phyloP scores from a whole-genome alignment of 495 filamentous ascomycete species.

The Aspergillus mulundensis region DNA sequence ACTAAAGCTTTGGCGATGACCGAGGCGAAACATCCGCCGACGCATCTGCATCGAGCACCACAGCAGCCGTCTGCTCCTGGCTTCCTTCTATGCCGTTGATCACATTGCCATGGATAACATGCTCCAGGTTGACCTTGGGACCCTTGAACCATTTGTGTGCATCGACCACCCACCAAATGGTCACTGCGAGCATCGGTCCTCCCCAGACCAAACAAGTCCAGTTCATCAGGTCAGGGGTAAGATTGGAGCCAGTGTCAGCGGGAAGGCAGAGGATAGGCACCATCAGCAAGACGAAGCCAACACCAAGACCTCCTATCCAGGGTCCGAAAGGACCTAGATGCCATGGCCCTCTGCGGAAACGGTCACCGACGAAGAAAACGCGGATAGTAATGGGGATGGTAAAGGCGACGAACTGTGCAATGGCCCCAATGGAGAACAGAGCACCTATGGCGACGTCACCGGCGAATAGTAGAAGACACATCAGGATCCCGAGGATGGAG shows the following conservation, averaged over 20 bases:
- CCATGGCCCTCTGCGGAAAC: constrained; percentile 71
- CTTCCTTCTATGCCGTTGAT: background rate
- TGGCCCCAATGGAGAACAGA: constrained; percentile 72
- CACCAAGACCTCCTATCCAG: constrained; percentile 58
- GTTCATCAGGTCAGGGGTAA: constrained; percentile 62
- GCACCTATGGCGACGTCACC: constrained; percentile 65
- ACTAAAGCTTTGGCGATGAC: background rate
- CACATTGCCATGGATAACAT: constrained; percentile 27
- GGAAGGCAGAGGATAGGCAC: constrained; percentile 72
- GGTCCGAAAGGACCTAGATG: constrained; percentile 61
- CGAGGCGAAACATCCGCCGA: background rate
- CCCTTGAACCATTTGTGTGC: constrained; percentile 75
- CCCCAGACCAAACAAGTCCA: constrained; percentile 77
- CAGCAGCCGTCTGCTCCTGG: background rate
- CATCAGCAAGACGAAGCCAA: constrained; percentile 65
- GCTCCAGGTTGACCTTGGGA: constrained; percentile 56
- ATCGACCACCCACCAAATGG: constrained; percentile 67
- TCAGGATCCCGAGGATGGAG: constrained; percentile 55
- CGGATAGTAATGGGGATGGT: constrained; percentile 71
- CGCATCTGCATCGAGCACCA: background rate
- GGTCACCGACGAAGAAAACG: constrained; percentile 67
- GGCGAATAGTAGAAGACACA: constrained; percentile 67
- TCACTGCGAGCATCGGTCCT: constrained; percentile 57
- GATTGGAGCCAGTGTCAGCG: constrained; percentile 50
- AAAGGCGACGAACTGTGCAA: constrained; percentile 72